A percentile compares a stretch with the other conserved stretches of the same genome.
Conservation (phyloP, 1,139 yeast species). For the Candida mesenterica region DNA sequence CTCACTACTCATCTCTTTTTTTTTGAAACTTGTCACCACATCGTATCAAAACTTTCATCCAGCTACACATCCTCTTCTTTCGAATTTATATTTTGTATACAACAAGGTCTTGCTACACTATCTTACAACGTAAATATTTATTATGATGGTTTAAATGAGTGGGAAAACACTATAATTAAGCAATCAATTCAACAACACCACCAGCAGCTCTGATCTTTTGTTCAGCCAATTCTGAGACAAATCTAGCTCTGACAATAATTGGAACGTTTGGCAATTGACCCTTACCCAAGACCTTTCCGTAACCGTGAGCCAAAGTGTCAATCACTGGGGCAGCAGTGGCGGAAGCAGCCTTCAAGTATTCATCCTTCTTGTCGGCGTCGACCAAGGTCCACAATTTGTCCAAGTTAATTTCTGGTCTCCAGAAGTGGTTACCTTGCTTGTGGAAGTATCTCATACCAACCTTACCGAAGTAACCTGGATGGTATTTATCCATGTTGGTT, state of each 20-base stretch:
- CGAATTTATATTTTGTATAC: too few species aligned
- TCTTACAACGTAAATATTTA: conserved; percentile 14
- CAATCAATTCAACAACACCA: conserved; percentile 99
- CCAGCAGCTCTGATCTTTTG: conserved; percentile 99
- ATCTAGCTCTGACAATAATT: conserved; percentile 99
- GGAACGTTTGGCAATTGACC: conserved; percentile 98
- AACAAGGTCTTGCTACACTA: conserved; percentile 3
- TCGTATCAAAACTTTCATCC: conserved; percentile 1
- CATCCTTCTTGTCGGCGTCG: conserved; percentile 93
- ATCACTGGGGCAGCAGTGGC: conserved; percentile 96
- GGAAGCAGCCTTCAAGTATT: conserved; percentile 83
- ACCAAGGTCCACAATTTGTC: conserved; percentile 99
- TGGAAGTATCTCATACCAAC: conserved; percentile 99
- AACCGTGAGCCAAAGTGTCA: conserved; percentile 99
- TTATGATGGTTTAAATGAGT: conserved; percentile 12
- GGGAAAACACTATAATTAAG: conserved; percentile 49
- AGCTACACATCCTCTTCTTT: too few species aligned
- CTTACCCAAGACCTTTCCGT: conserved; percentile 99
- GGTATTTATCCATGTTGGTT: conserved; percentile 99
- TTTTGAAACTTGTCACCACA: background rate
- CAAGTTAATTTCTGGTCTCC: conserved; percentile 98
- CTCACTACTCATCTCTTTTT: conserved; percentile 1
- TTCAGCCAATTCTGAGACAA: conserved; percentile 98
- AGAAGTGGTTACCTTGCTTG: conserved; percentile 93
- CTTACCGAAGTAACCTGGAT: conserved; percentile 99